Base-by-base conservation (phyloP, 306 rosid species). In the Alnus glutinosa region DNA sequence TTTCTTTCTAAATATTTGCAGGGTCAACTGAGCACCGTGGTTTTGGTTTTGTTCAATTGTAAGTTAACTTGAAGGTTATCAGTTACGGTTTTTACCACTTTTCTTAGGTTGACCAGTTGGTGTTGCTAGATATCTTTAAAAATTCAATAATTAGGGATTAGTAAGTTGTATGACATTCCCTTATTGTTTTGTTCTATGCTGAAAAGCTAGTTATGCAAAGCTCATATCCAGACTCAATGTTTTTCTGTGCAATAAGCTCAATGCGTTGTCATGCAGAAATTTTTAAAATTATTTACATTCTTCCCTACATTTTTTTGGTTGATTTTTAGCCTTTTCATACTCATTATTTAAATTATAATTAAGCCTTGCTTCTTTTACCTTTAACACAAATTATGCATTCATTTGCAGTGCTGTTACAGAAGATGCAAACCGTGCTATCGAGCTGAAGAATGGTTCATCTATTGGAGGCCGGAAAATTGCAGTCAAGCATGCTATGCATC, bases 21-120 rank as follows among this genome's bases (percentile, higher is more conserved):
- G 99, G 99, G 62, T 91, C 94, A 58, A 70, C 86, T 1, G 91
- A 92, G 78, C 96, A 93, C 79, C 92, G 97, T 7, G 99, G 98
- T 49, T 87, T 89, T 13, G 97, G 96, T 76, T 91, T 85, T 70
- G 92, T 93, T 70, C 97, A 90, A 66, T 95, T 90, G 99, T 95
- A 87, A 92, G 98, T 83, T 71, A 51, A 57, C 46, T 71, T 36
- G 28, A 9, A 15, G 15, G 14, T 3, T 72, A 44, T 46, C 30
- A 71, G 48, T 36, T 71, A 52, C 10, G 5, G 15, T 70, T 32
- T 19, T 36, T 57, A 16, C 30, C 48, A n/a, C 23, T 3, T 23
- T 39, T 39, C 5, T 51, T 2, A 2, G 39, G 28, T 42, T 42
- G 54, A 58, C 32, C 58, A 70, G 15, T 81, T 80, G 66, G 39